These are phyloP conservation scores for Pseudogymnoascus sp. DNA, from an alignment of 2,329 filamentous ascomycete genomes.

Conservation along the genomic window DNA sequence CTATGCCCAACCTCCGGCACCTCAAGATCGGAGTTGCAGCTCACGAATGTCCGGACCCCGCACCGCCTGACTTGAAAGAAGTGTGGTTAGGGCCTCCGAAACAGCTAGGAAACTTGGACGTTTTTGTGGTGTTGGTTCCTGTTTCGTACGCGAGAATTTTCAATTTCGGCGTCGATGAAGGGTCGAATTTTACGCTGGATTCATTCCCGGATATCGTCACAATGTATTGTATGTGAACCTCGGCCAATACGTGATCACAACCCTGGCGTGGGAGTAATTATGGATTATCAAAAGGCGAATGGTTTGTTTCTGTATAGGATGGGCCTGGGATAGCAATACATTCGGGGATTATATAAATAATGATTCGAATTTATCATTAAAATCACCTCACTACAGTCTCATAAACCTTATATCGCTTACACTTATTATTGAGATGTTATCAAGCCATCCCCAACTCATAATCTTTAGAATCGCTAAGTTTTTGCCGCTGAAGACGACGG, in stretches of 20 bases:
- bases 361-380: too few relatives aligned
- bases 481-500: not conserved
- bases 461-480: not conserved
- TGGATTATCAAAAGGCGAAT: not conserved
- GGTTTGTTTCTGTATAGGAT: not conserved
- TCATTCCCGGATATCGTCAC: not conserved
- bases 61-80: not conserved
- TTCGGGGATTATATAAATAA: not conserved
- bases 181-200: not conserved
- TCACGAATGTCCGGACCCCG: not conserved
- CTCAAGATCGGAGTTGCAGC: slow-evolving; percentile 1
- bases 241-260: not conserved
- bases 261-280: not conserved
- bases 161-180: not conserved
- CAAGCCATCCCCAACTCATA: not conserved
- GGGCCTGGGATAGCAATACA: not conserved
- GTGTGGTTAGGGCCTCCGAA: slow-evolving; percentile 5
- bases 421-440: not conserved
- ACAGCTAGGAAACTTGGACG: not conserved
- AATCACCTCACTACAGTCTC: not conserved
- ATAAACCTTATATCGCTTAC: not conserved
- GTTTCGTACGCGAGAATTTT: not conserved
- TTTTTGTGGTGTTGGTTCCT: slow-evolving; percentile 6
- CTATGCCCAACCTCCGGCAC: slow-evolving; percentile 6
- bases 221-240: too few relatives aligned